Evolutionary conservation across 2,329 filamentous ascomycete genomes (phyloP).

Genomic region (Exutisphaerella laricina): DNA sequence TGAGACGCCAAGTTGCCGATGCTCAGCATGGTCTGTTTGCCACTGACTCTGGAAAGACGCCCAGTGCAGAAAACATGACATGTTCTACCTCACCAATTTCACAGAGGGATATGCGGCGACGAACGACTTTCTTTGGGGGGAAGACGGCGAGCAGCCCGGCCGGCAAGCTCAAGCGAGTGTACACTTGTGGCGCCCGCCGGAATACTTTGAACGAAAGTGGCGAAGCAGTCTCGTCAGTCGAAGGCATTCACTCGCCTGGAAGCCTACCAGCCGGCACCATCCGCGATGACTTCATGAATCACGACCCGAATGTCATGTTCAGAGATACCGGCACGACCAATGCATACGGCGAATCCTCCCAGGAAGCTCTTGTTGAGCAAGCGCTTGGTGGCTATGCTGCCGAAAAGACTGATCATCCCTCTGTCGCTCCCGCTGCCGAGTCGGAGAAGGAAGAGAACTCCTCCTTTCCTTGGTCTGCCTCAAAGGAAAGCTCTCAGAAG

Average conservation of each 20-base stretch:
- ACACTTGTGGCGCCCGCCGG: slow-evolving; percentile 20
- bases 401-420: slow-evolving; percentile 13
- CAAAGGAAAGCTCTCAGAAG: slow-evolving; percentile 8
- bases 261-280: slow-evolving; percentile 31
- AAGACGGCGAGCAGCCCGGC: slow-evolving; percentile 8
- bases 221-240: background rate
- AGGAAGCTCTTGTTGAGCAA: slow-evolving; percentile 37
- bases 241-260: slow-evolving; percentile 14
- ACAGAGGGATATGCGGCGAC: slow-evolving; percentile 20
- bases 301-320: slow-evolving; percentile 39
- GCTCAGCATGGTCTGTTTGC: slow-evolving; percentile 25
- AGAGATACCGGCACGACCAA: slow-evolving; percentile 40
- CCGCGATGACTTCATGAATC: slow-evolving; percentile 33
- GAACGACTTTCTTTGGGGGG: slow-evolving; percentile 10
- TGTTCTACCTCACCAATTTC: slow-evolving; percentile 16
- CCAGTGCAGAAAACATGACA: slow-evolving; percentile 10
- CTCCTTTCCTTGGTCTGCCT: slow-evolving; percentile 26
- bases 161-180: slow-evolving; percentile 19
- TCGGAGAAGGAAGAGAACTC: slow-evolving; percentile 20
- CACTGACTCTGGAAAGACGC: slow-evolving; percentile 8
- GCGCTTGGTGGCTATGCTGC: slow-evolving; percentile 17
- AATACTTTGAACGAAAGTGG: background rate
- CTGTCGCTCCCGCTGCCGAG: slow-evolving; percentile 2
- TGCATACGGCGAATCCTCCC: slow-evolving; percentile 38
- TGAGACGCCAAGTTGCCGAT: slow-evolving; percentile 7